A percentile compares a stretch with the other conserved stretches of the same genome.
Evolutionary conservation across 1,284 basidiomycete genomes (phyloP).

Genomic region (Rhodofomes roseus): DNA sequence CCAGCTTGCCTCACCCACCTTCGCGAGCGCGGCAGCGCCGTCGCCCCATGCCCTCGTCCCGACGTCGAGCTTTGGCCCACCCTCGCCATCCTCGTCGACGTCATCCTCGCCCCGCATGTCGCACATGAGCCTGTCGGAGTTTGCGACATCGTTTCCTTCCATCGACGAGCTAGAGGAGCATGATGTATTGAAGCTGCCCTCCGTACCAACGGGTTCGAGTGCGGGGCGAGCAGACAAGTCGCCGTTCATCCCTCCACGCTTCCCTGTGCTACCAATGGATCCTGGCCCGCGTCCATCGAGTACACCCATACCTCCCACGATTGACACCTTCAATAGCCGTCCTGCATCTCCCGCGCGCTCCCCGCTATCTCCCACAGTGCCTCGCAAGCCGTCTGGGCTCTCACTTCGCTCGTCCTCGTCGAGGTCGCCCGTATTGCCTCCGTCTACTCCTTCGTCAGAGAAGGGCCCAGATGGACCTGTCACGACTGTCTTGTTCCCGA

Average conservation of each 20-base stretch:
- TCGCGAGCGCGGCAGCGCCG: slow-evolving; percentile 26
- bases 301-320: slow-evolving; percentile 61
- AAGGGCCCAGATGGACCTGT: slow-evolving; percentile 41
- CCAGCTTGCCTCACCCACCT: slow-evolving; percentile 16
- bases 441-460: slow-evolving; percentile 28
- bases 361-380: slow-evolving; percentile 33
- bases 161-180: slow-evolving; percentile 71
- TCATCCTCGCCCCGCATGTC: slow-evolving; percentile 35
- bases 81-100: slow-evolving; percentile 61
- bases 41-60: slow-evolving; percentile 59
- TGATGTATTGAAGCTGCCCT: slow-evolving; percentile 42
- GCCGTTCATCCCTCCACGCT: slow-evolving; percentile 25
- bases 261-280: slow-evolving; percentile 52
- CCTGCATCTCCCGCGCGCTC: slow-evolving; percentile 48
- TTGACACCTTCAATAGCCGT: slow-evolving; percentile 54
- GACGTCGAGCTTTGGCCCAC: slow-evolving; percentile 64
- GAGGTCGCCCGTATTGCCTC: slow-evolving; percentile 22
- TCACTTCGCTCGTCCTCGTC: slow-evolving; percentile 28
- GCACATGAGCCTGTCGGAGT: slow-evolving; percentile 44
- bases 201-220: slow-evolving; percentile 36
- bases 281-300: slow-evolving; percentile 59
- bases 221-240: slow-evolving; percentile 14
- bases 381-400: slow-evolving; percentile 45
- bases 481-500: slow-evolving; percentile 54
- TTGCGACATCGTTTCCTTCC: slow-evolving; percentile 62